Percentiles rank a stretch among this genome's conserved stretches.
Evolutionary conservation across 441 rosid species (phyloP).

Genomic region (Jatropha multifida): DNA sequence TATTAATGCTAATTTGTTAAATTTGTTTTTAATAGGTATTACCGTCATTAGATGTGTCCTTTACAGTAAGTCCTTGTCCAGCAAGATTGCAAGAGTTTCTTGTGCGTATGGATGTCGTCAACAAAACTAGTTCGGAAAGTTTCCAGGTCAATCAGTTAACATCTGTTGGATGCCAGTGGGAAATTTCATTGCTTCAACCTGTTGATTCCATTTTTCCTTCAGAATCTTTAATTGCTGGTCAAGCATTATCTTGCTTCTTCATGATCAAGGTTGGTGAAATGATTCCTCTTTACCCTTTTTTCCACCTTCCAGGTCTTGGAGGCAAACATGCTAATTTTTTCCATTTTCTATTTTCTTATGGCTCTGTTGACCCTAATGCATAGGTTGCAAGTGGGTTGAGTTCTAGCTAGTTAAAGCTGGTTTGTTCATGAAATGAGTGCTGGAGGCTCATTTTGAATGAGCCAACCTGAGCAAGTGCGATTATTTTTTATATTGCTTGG

Average conservation of each 20-base stretch:
- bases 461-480: too few species aligned
- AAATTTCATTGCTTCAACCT: slow-evolving; percentile 78
- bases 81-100: slow-evolving; percentile 83
- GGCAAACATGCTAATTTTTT: neutral
- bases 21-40: slow-evolving; percentile 51
- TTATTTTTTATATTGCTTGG: too few species aligned
- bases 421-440: too few species aligned
- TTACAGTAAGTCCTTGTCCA: slow-evolving; percentile 78
- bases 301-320: neutral
- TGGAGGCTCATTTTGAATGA: too few species aligned
- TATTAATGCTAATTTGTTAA: slow-evolving; percentile 15
- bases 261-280: slow-evolving; percentile 62
- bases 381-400: neutral
- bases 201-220: slow-evolving; percentile 65
- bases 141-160: slow-evolving; percentile 84
- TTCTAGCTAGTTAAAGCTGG: too few species aligned
- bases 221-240: slow-evolving; percentile 66
- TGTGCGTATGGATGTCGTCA: slow-evolving; percentile 84
- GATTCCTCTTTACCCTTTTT: neutral
- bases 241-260: slow-evolving; percentile 83
- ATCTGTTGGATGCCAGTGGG: slow-evolving; percentile 77
- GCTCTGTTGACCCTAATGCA: neutral
- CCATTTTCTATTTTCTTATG: slow-evolving; percentile 1
- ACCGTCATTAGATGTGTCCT: slow-evolving; percentile 85
- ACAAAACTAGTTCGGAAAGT: slow-evolving; percentile 63